phyloP scores from a whole-genome alignment of 1,284 basidiomycete species.

The Ganoderma multipileum region DNA sequence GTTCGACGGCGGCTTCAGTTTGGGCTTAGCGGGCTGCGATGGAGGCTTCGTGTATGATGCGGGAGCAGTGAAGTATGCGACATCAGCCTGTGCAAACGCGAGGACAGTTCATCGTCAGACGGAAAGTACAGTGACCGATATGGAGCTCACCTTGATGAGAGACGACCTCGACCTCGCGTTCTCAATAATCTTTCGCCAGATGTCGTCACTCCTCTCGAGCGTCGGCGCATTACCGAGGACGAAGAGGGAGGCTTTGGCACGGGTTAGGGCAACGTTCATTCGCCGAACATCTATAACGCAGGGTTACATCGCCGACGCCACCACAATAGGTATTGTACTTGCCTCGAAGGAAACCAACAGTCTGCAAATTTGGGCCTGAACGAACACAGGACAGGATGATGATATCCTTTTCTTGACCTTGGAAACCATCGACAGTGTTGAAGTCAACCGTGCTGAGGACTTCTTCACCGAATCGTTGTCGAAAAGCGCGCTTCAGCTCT shows the following conservation, averaged over 20 bases:
- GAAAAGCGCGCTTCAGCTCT: constrained; percentile 80
- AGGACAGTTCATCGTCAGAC: background rate
- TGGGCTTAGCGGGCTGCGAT: constrained; percentile 22
- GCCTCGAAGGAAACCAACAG: constrained; percentile 91
- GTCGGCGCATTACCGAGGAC: constrained; percentile 92
- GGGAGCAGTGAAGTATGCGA: constrained; percentile 46
- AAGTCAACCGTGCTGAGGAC: constrained; percentile 87
- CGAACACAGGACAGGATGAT: constrained; percentile 96
- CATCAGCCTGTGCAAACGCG: constrained; percentile 42
- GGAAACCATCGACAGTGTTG: constrained; percentile 98
- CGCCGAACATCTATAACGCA: constrained; percentile 73
- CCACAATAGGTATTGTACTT: constrained; percentile 28
- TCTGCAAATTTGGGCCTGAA: constrained; percentile 81
- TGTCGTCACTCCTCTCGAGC: constrained; percentile 82
- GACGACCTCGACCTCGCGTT: constrained; percentile 72
- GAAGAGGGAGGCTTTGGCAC: constrained; percentile 94
- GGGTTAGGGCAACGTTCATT: constrained; percentile 98
- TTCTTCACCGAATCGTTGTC: constrained; percentile 74
- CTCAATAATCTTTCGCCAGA: constrained; percentile 80
- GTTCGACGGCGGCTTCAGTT: constrained; percentile 29
- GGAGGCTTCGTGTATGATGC: constrained; percentile 19
- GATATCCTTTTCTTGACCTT: constrained; percentile 97
- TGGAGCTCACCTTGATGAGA: constrained; percentile 57
- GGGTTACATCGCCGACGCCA: constrained; percentile 10
- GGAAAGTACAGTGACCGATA: background rate